Conservation (phyloP, 805 yeast genomes). For the Dipodascopsis uninucleata region DNA sequence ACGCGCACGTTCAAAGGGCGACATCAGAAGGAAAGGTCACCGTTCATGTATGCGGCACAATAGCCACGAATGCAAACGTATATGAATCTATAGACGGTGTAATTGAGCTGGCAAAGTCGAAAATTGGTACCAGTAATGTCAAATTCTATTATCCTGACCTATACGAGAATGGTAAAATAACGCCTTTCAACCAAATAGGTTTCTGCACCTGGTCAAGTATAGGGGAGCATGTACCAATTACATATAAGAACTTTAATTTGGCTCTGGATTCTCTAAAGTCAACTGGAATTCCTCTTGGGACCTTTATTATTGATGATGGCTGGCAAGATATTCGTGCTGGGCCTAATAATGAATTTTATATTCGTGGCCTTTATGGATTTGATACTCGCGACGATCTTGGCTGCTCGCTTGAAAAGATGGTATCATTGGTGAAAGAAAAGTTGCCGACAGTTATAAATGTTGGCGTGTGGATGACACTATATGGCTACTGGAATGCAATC, state of each 20-base stretch:
- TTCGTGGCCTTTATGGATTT: slow-evolving; percentile 6
- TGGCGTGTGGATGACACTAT: slow-evolving; percentile 10
- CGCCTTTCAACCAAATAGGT: slow-evolving; percentile 2
- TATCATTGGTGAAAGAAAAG: slow-evolving; percentile 1
- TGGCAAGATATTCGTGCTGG: slow-evolving; percentile 10
- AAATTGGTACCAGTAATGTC: background rate
- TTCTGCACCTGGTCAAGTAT: slow-evolving; percentile 8
- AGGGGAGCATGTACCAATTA: slow-evolving; percentile 2
- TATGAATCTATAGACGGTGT: slow-evolving; percentile 3
- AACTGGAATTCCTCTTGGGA: slow-evolving; percentile 4
- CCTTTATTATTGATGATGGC: slow-evolving; percentile 9
- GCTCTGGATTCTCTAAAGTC: slow-evolving; percentile 2
- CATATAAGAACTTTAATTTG: background rate
- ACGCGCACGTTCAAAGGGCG: slow-evolving; percentile 4
- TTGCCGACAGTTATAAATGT: slow-evolving; percentile 2
- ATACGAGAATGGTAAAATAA: background rate
- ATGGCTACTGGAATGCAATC: slow-evolving; percentile 5
- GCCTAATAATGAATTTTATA: background rate
- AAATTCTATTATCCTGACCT: background rate
- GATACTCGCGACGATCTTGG: slow-evolving; percentile 6
- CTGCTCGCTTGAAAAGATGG: slow-evolving; percentile 2
- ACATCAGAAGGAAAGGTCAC: slow-evolving; percentile 1
- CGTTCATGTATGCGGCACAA: slow-evolving; percentile 3
- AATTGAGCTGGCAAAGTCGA: slow-evolving; percentile 2
- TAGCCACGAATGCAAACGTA: slow-evolving; percentile 1